Conservation (phyloP, 208 protist genomes). For the Leishmania amazonensis region DNA sequence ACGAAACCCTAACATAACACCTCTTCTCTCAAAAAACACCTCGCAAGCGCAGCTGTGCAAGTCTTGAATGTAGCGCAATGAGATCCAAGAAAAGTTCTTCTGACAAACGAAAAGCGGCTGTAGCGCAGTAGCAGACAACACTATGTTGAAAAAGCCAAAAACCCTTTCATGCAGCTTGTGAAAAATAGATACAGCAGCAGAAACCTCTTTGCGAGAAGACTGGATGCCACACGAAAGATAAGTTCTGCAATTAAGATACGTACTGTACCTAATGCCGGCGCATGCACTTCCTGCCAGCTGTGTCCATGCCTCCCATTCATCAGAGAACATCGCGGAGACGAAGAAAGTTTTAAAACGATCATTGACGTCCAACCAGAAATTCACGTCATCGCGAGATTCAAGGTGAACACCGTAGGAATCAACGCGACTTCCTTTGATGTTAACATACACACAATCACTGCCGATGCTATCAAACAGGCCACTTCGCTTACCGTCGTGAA, state of each 20-base stretch:
- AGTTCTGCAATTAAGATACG: not conserved
- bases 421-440: not conserved
- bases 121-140: constrained; percentile 1
- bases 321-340: constrained; percentile 22
- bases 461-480: not conserved
- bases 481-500: not conserved
- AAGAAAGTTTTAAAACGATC: constrained; percentile 10
- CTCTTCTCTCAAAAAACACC: not conserved
- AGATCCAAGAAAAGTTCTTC: constrained; percentile 16
- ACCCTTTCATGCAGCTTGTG: not conserved
- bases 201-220: constrained; percentile 16
- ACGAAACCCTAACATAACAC: constrained; percentile 9
- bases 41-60: constrained; percentile 18
- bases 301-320: constrained; percentile 27
- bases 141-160: constrained; percentile 6
- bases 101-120: constrained; percentile 9
- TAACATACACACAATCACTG: constrained; percentile 10
- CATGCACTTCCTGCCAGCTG: constrained; percentile 20
- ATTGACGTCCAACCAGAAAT: constrained; percentile 18
- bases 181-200: constrained; percentile 12
- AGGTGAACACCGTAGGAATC: constrained; percentile 13
- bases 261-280: constrained; percentile 19
- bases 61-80: constrained; percentile 17
- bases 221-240: constrained; percentile 16
- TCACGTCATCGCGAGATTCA: constrained; percentile 26